Evolutionary conservation across 345 rosid species (phyloP).

Genomic region (Brassica cretica): DNA sequence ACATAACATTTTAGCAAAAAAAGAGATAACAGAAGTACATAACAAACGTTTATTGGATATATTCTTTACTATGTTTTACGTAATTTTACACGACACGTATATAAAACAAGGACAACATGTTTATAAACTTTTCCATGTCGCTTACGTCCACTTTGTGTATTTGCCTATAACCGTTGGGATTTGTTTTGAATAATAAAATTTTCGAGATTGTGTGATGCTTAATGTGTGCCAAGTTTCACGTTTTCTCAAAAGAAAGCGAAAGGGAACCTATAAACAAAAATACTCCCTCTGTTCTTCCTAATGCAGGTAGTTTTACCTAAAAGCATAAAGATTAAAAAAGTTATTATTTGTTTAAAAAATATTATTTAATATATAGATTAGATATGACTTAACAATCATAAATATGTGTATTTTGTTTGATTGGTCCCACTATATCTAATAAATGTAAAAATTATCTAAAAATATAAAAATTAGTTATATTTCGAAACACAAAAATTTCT

Average conservation of each 20-base stretch:
- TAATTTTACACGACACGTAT: slow-evolving; percentile 29
- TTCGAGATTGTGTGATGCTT: slow-evolving; percentile 14
- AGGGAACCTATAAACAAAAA: slow-evolving; percentile 3
- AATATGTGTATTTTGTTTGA: too few species aligned
- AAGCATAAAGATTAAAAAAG: too few species aligned
- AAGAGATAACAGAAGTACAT: too few species aligned
- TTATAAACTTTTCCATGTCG: slow-evolving; percentile 9
- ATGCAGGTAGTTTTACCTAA: too few species aligned
- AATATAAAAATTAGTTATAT: too few species aligned
- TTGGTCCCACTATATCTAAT: too few species aligned
- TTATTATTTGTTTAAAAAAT: too few species aligned
- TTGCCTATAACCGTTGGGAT: not conserved
- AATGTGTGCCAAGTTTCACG: not conserved
- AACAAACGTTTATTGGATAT: not conserved
- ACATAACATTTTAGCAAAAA: not conserved
- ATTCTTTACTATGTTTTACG: slow-evolving; percentile 6
- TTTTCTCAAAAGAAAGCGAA: not conserved
- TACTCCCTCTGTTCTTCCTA: too few species aligned
- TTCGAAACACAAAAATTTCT: too few species aligned
- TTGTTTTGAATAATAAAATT: not conserved
- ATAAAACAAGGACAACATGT: slow-evolving; percentile 23
- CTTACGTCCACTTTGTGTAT: slow-evolving; percentile 26
- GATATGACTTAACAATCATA: too few species aligned
- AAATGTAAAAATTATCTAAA: too few species aligned
- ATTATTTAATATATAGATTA: too few species aligned